Conservation (phyloP, 208 protist genomes). For the Endotrypanum monterogeii region DNA sequence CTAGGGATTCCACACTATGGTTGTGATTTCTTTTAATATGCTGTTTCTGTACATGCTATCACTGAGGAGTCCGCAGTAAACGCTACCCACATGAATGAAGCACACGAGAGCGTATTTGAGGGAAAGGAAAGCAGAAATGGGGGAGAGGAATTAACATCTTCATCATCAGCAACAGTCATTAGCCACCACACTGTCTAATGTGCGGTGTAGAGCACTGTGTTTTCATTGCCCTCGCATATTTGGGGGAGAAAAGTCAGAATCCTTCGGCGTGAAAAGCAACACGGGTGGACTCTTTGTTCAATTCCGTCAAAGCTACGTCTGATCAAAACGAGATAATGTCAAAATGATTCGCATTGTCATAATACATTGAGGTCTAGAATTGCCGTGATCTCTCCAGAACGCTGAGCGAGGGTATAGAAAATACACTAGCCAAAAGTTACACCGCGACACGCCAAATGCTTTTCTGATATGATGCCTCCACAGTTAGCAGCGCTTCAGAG, state of each 20-base stretch:
- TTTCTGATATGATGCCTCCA: background rate
- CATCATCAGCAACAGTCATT: background rate
- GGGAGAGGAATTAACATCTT: background rate
- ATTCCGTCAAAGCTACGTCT: background rate
- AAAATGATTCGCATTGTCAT: background rate
- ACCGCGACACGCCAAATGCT: background rate
- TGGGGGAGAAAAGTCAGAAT: background rate
- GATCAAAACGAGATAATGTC: background rate
- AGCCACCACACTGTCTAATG: background rate
- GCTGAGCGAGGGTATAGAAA: background rate
- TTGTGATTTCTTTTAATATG: conserved; percentile 3
- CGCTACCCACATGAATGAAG: background rate
- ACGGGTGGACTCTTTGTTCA: background rate
- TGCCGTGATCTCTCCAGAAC: background rate
- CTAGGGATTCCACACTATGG: background rate
- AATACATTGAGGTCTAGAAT: background rate
- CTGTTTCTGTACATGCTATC: conserved; percentile 6
- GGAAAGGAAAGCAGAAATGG: background rate
- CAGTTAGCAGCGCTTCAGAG: background rate
- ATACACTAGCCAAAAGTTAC: background rate
- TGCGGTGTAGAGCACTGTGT: background rate
- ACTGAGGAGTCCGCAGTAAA: background rate
- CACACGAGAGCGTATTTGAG: conserved; percentile 6
- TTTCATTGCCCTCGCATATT: background rate
- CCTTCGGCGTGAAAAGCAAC: background rate